Base-by-base conservation (phyloP, 2,329 filamentous ascomycete species). In the Fusarium albosuccineum region DNA sequence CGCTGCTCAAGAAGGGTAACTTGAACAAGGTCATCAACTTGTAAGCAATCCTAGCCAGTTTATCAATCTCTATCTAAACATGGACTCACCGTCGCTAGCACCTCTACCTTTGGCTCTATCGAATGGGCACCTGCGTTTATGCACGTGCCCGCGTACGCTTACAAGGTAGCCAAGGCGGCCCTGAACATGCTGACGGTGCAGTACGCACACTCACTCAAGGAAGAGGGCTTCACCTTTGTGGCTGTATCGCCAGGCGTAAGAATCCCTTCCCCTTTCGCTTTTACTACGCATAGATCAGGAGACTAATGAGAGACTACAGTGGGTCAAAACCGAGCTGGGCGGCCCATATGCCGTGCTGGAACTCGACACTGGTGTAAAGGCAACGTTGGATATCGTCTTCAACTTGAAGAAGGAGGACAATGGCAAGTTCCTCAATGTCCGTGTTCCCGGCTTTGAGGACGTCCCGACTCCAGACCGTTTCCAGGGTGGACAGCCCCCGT, bases 141-240 rank as follows among this genome's bases (percentile, higher is more conserved):
- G 2, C 39, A 53, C 1, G 59, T 71, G 4, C 75, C 76, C 0
- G 51, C 63, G 0, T 80, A 80, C 1, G 76, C 80, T 0, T 85
- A 85, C 74, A 83, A 83, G 59, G 76, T 84, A 58, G 76, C 79
- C 29, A 85, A 85, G 63, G 77, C 82, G 0, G 82, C 82, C 0
- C 60, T 85, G 60, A 84, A 84, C 63, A 81, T 81, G 78, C 64
- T 85, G 39, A 85, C 81, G 1, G 75, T 79, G 0, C 82, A 82
- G 63, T 83, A 79, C 44, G 76, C 80, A 0, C 51, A 75, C 6
- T 70, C 74, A 1, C 77, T 78, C 42, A 75, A 64, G 3, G 62
- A 77, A 6, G 74, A 81, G 27, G 82, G 81, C 2, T 84, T 84
- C 61, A 81, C 76, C 0, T 73, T 84, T 50, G 56, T 83, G 9